Base-by-base conservation (phyloP, 116 monocot species). In the Zostera marina region DNA sequence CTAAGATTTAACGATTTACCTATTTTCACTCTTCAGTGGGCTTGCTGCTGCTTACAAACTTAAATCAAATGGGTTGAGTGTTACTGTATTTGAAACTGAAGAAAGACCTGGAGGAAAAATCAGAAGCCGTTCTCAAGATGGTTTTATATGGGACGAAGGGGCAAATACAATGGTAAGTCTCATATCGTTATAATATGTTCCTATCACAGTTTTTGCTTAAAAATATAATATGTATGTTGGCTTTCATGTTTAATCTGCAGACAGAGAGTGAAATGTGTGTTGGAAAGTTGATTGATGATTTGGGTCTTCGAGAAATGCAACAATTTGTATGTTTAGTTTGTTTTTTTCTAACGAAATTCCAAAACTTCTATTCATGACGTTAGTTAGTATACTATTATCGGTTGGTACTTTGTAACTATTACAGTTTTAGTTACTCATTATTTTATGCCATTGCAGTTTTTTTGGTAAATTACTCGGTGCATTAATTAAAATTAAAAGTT, bases 91-190 rank as follows among this genome's bases (percentile, higher is more conserved):
- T 71, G 93, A 93, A 61, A 78, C 84, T 70, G 76, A 81, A 60
- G 73, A 68, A 61, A 79, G 83, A 69, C 74, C 84, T 64, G 88
- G 88, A 47, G 93, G 93, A 26, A 87, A 79, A 76, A 62, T 93
- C 39, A 78, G 72, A 67, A 87, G 81, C 48, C 58, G 63, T 73
- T 81, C 75, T 11, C 60, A 73, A 44, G 69, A 77, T 60, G 84
- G 93, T 63, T 68, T 93, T 48, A 66, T 81, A 67, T 93, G 93
- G 93, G 93, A 93, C 64, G 93, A 93, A 76, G 93, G 93, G 42
- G 88, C 93, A 62, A 93, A 87, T 58, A 87, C 93, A 56, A 87
- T 93, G 93, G 93, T 93, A 64, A 58, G 25, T 43, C n/a, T 45
- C 8, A 11, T 25, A 9, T 32, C 38, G 12, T 32, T 56, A 19